Conservation (phyloP, 2,329 filamentous ascomycete genomes). For the Nannizziopsis barbatae region DNA sequence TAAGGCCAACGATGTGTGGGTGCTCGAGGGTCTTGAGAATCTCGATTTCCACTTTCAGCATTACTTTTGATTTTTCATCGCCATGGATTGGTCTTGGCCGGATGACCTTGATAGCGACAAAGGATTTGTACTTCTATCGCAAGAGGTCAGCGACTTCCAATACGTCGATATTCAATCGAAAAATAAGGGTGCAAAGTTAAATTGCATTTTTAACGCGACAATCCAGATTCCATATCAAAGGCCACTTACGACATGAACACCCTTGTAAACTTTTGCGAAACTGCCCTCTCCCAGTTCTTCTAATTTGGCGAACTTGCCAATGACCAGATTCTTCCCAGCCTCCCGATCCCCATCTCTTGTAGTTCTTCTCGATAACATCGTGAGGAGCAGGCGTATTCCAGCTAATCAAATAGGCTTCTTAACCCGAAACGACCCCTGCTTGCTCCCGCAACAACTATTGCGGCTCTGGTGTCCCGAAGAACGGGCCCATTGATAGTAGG, state of each 20-base stretch:
- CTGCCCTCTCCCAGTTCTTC: constrained; percentile 94
- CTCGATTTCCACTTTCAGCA: constrained; percentile 87
- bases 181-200: not conserved
- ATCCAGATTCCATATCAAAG: not conserved
- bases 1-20: constrained; percentile 90
- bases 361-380: constrained; percentile 28
- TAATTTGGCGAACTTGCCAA: constrained; percentile 71
- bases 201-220: not conserved
- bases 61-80: constrained; percentile 71
- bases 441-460: constrained; percentile 10
- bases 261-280: constrained; percentile 90
- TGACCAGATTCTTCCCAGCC: constrained; percentile 26
- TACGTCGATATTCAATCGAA: no score
- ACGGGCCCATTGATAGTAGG: constrained; percentile 13
- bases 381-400: constrained; percentile 32
- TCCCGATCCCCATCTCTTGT: constrained; percentile 21
- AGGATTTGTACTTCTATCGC: constrained; percentile 50
- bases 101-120: constrained; percentile 82
- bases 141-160: constrained; percentile 6
- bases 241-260: constrained; percentile 63
- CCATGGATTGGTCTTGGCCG: no score
- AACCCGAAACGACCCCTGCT: constrained; percentile 1
- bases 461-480: constrained; percentile 1
- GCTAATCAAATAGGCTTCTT: not conserved
- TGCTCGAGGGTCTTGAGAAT: constrained; percentile 90